phyloP scores from a whole-genome alignment of 257 asterid species.

The Solanum ahanhuiri region DNA sequence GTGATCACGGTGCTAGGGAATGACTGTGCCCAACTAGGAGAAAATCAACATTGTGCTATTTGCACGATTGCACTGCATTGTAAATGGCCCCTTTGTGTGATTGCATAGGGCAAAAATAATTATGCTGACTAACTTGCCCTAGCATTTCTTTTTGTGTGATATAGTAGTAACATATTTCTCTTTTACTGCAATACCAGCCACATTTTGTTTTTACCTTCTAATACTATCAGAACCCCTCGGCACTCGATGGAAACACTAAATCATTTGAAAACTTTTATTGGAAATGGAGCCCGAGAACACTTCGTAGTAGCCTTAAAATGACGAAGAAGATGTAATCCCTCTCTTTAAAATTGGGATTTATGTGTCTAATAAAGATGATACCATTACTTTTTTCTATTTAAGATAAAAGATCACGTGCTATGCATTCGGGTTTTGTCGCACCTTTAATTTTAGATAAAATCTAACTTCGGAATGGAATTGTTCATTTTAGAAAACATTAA shows the following conservation, averaged over 20 bases:
- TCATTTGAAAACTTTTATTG: too few relatives aligned
- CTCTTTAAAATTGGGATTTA: too few relatives aligned
- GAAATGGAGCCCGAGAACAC: not conserved
- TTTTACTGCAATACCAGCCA: too few relatives aligned
- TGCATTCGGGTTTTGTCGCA: not conserved
- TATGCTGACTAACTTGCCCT: not conserved
- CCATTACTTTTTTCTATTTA: not conserved
- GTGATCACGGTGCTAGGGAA: not conserved
- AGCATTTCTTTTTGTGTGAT: not conserved
- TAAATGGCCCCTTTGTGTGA: not conserved
- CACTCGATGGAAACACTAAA: not conserved
- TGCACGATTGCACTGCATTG: not conserved
- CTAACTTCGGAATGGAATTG: not conserved
- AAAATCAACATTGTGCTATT: too few relatives aligned
- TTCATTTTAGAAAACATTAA: not conserved
- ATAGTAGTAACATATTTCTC: too few relatives aligned
- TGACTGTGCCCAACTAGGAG: rapidly evolving
- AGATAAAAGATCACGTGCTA: not conserved
- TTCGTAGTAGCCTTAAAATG: not conserved
- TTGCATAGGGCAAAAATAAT: too few relatives aligned
- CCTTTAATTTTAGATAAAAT: not conserved
- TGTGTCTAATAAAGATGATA: too few relatives aligned
- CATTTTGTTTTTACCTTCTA: not conserved
- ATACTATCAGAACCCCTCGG: not conserved
- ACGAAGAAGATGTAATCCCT: not conserved